Evolutionary conservation across 2,329 filamentous ascomycete species (phyloP), one percentile per base, ranked within the genome.

Genomic region (Aureobasidium sp.): DNA sequence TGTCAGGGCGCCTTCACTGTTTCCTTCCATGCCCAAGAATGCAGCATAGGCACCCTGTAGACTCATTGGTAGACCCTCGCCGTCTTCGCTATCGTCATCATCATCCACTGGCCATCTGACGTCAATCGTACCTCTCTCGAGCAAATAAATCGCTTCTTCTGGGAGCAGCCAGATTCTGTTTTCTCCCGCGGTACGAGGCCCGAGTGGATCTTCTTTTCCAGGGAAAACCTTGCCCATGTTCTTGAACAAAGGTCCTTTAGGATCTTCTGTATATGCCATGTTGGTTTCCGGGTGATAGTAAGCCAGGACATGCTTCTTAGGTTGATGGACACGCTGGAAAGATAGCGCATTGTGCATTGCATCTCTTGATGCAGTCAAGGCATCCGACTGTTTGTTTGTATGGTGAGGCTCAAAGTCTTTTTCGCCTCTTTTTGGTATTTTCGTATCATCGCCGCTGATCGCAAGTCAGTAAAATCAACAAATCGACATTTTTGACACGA

Each of bases 401-500:
- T 90, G 89, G 75, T 97, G 91, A 34, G 89, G 87, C 76, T 97
- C 94, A 73, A 97, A 99, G 77, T 99, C 94, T 75, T 99, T 99
- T 73, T 96, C 91, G 64, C 94, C 94, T 65, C 91, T 90, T 66
- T 93, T 91, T 41, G 96, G 91, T 11, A 92, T 82, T 67, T 85
- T 84, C 55, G 79, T 68, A 63, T 72, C 70, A 62, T 72, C 68
- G 53, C 64, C 66, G 45, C 69, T 71, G 64, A 45, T 29, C 11
- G 13, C 6, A 45, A 11, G 57, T 67, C 49, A 61, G 62, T 61
- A 42, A 9, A 32, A 6, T 37, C 15, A 15, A 13, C 16, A 13
- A 9, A 8, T 2, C 29, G 45, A 49, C 21, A 21, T 44, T 37
- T 37, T 37, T 21, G 47, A 32, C 47, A 32, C 36, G 27, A 41